Percentiles rank a stretch among this genome's conserved stretches.
phyloP scores from a whole-genome alignment of 352 stramenopile genomes.

The Phytopythium oedochilum region DNA sequence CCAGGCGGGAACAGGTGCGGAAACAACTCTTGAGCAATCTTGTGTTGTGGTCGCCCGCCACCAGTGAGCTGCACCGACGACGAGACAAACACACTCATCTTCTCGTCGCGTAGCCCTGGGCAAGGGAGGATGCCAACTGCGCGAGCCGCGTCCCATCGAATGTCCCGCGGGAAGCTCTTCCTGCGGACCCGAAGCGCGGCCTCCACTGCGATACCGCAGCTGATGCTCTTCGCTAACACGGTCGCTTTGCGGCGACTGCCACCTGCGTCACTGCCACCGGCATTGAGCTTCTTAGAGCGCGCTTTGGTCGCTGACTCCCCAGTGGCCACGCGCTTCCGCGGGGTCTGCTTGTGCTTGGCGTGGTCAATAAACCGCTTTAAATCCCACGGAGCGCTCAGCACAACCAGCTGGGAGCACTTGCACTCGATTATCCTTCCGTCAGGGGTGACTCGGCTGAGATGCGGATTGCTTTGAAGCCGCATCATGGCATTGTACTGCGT shows the following conservation, averaged over 20 bases:
- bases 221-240: background rate
- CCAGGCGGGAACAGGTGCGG: constrained; percentile 43
- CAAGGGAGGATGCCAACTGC: constrained; percentile 43
- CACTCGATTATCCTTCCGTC: constrained; percentile 69
- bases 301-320: background rate
- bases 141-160: constrained; percentile 48
- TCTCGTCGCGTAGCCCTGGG: constrained; percentile 56
- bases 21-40: constrained; percentile 70
- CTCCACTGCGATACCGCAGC: constrained; percentile 1
- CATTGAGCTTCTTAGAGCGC: constrained; percentile 12
- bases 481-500: constrained; percentile 6
- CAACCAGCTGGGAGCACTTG: constrained; percentile 53
- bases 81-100: constrained; percentile 47
- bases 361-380: constrained; percentile 58
- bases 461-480: constrained; percentile 25
- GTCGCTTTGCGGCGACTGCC: background rate
- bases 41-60: constrained; percentile 50
- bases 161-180: constrained; percentile 48
- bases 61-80: constrained; percentile 58
- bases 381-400: constrained; percentile 46
- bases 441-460: constrained; percentile 58
- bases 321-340: constrained; percentile 15
- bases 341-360: constrained; percentile 44
- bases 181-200: background rate
- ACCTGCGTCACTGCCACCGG: background rate